Evolutionary conservation across 2,329 filamentous ascomycete genomes (phyloP).

Genomic region (Arthroderma uncinatum): DNA sequence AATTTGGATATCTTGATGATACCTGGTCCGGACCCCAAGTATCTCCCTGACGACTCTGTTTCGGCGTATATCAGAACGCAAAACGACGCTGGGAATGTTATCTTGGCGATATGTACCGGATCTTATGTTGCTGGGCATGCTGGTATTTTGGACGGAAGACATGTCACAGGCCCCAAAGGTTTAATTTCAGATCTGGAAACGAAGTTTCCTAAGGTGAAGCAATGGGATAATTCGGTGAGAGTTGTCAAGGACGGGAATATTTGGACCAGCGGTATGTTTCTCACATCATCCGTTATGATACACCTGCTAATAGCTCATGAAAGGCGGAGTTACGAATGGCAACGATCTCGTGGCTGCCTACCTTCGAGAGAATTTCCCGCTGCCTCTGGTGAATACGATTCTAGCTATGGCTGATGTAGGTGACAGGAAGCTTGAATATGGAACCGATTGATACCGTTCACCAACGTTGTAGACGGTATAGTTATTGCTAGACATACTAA

Average conservation of each 20-base stretch:
- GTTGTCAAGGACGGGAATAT: slow-evolving; percentile 9
- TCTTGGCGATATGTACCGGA: slow-evolving; percentile 23
- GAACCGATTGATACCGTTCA: background rate
- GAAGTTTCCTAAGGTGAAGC: slow-evolving; percentile 19
- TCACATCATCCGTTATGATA: background rate
- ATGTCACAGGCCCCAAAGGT: slow-evolving; percentile 19
- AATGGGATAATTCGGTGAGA: slow-evolving; percentile 7
- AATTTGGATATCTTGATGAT: slow-evolving; percentile 29
- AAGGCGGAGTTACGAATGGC: slow-evolving; percentile 10
- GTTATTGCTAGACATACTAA: no score
- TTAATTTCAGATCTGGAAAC: slow-evolving; percentile 18
- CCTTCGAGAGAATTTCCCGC: slow-evolving; percentile 7
- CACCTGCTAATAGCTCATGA: background rate
- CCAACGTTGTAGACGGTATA: no score
- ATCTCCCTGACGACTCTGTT: slow-evolving; percentile 20
- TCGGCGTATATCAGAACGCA: slow-evolving; percentile 26
- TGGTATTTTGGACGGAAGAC: slow-evolving; percentile 17
- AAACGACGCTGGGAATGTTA: slow-evolving; percentile 19
- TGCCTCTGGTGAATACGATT: slow-evolving; percentile 4
- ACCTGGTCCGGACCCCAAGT: slow-evolving; percentile 28
- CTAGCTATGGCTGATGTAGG: slow-evolving; percentile 7
- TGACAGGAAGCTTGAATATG: slow-evolving; percentile 5
- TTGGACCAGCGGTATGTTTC: slow-evolving; percentile 9
- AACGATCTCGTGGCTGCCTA: slow-evolving; percentile 8
- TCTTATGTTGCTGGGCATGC: slow-evolving; percentile 18